Evolutionary conservation across 805 yeast species (phyloP).

Genomic region (Yamadazyma phyllophila): DNA sequence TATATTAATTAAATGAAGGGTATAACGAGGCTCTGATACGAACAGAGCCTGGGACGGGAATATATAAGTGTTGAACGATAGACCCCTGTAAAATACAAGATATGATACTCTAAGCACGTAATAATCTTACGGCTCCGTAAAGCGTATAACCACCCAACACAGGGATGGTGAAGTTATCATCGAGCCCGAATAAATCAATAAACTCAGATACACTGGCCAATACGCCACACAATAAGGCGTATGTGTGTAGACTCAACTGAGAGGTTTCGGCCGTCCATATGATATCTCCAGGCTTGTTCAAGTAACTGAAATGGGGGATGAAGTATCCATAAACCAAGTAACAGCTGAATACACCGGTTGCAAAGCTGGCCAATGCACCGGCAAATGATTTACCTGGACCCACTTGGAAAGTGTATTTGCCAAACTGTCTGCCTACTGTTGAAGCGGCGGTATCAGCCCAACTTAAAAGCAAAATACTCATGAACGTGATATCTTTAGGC

Average conservation of each 20-base stretch:
- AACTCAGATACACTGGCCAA: slow-evolving; percentile 88
- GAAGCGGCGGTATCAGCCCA: slow-evolving; percentile 99
- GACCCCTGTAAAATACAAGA: too few species aligned
- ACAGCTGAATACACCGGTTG: slow-evolving; percentile 66
- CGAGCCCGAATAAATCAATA: slow-evolving; percentile 70
- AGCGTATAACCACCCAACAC: slow-evolving; percentile 73
- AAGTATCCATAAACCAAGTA: slow-evolving; percentile 69
- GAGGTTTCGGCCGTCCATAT: slow-evolving; percentile 67
- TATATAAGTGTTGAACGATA: too few species aligned
- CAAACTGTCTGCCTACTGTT: slow-evolving; percentile 83
- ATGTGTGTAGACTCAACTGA: slow-evolving; percentile 46
- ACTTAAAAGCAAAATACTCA: slow-evolving; percentile 76
- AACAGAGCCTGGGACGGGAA: too few species aligned
- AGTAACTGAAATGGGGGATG: slow-evolving; percentile 55
- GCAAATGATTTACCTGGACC: slow-evolving; percentile 79
- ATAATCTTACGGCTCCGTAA: slow-evolving; percentile 38
- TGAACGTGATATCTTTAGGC: slow-evolving; percentile 77
- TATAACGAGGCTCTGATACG: too few species aligned
- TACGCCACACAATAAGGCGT: slow-evolving; percentile 67
- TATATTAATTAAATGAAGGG: too few species aligned
- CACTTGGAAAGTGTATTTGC: slow-evolving; percentile 78
- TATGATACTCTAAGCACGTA: not conserved
- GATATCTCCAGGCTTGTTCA: slow-evolving; percentile 56
- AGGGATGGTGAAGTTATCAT: slow-evolving; percentile 94
- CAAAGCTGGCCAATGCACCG: slow-evolving; percentile 85